Evolutionary conservation across 148 eudicot genomes (phyloP), one percentile per base, ranked within the genome.

Genomic region (Nepenthes gracilis): DNA sequence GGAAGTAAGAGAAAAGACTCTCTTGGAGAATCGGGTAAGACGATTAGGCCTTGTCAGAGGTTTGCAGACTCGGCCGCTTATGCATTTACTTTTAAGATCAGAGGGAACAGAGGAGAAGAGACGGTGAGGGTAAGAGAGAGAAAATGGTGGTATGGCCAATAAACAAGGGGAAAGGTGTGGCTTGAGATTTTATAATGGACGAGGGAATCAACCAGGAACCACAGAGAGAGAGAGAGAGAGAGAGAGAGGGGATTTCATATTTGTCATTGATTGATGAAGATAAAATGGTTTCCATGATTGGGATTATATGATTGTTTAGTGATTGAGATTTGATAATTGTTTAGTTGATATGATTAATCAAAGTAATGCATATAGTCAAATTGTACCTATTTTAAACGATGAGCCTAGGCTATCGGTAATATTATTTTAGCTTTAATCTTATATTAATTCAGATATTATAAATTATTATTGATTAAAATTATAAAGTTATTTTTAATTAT

Each of bases 221-320:
- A 40, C 4, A 7, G 43, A 11, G 12, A 49, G 53, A 49, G 53
- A 11, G 9, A 49, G 15, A 49, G 6, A 52, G 6, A 35, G 32
- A 40, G 14, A 23, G 56, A 12, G 38, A 58, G 36, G 35, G 78
- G 75, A 82, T 82, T 76, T 58, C 65, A 69, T 69, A 70, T 82
- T 82, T 85, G 85, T 80, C 85, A 75, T 75, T 64, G 40, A 71
- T 77, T 67, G 66, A 65, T 62, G 14, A 33, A 12, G 43, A 11
- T 47, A 36, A 40, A 36, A 65, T 48, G 7, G 9, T 49, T 50
- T 65, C 63, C 35, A 72, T 72, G 66, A 77, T 72, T 77, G 71
- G 6, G 5, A 3, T 8, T 40, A 3, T 40, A 40, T 40, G 8
- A 3, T 40, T 0, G 5, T 57, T 37, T 57, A 38, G 51, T 5